Evolutionary conservation across 495 filamentous ascomycete species (phyloP).

Genomic region (Xylaria longipes): DNA sequence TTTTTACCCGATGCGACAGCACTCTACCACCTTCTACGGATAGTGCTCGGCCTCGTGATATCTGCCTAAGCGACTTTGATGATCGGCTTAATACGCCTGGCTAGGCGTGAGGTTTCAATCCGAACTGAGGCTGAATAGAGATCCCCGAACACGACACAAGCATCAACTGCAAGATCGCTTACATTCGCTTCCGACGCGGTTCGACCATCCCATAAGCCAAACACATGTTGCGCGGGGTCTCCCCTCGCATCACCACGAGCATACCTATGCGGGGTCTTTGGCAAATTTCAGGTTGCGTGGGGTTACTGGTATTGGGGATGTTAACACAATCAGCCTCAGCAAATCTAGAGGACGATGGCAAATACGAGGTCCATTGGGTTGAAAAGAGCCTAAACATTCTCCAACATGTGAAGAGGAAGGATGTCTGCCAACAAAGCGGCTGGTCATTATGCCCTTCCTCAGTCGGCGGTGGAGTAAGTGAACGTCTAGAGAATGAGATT

Average conservation of each 20-base stretch:
- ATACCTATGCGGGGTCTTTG: conserved; percentile 42
- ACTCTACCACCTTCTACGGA: neutral
- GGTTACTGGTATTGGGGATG: conserved; percentile 36
- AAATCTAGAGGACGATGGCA: conserved; percentile 19
- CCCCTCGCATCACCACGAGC: neutral
- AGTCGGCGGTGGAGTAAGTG: conserved; percentile 39
- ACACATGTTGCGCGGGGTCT: neutral
- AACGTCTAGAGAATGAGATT: neutral
- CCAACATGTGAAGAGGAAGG: conserved; percentile 35
- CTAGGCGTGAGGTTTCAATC: neutral
- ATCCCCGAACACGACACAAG: neutral
- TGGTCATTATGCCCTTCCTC: conserved; percentile 46
- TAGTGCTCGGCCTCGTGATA: conserved; percentile 1
- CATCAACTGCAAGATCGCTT: neutral
- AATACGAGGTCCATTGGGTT: conserved; percentile 40
- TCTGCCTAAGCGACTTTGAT: neutral
- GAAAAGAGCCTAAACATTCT: conserved; percentile 41
- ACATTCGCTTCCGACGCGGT: neutral
- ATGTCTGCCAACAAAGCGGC: conserved; percentile 28
- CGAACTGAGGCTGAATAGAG: neutral
- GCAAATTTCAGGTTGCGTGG: conserved; percentile 37
- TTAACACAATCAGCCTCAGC: conserved; percentile 26
- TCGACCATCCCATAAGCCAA: neutral
- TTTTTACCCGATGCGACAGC: conserved; percentile 7
- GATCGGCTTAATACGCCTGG: neutral